A percentile compares a stretch with the other conserved stretches of the same genome.
Evolutionary conservation across 106 monocot species (phyloP).

Genomic region (Posidonia australis): DNA sequence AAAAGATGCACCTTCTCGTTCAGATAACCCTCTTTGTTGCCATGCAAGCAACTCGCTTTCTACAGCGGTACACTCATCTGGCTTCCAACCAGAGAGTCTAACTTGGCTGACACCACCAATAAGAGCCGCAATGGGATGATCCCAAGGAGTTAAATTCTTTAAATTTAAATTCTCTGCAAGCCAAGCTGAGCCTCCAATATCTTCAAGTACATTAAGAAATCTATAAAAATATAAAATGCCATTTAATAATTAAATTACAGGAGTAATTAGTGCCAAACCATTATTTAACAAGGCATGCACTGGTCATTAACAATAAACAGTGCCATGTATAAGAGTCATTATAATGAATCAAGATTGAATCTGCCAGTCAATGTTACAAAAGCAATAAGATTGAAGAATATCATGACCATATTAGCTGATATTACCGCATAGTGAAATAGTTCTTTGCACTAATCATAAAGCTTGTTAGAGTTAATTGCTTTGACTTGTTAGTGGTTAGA

Average conservation of each 20-base stretch:
- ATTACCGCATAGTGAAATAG: too few relatives aligned
- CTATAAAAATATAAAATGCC: constrained; percentile 25
- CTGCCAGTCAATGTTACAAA: too few relatives aligned
- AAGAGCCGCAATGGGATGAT: constrained; percentile 51
- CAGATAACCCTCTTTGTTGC: constrained; percentile 47
- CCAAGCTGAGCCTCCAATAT: constrained; percentile 60
- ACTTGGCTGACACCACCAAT: constrained; percentile 60
- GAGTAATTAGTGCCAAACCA: not conserved
- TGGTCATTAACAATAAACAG: too few relatives aligned
- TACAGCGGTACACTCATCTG: constrained; percentile 70
- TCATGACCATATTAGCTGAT: too few relatives aligned
- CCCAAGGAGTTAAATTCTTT: constrained; percentile 36
- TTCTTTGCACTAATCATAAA: too few relatives aligned
- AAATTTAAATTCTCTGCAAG: constrained; percentile 42
- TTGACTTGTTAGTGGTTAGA: too few relatives aligned
- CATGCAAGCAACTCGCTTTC: constrained; percentile 63
- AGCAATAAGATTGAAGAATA: too few relatives aligned
- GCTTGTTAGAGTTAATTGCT: too few relatives aligned
- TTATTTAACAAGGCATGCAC: too few relatives aligned
- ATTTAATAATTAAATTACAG: not conserved
- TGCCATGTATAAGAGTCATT: too few relatives aligned
- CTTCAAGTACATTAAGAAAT: constrained; percentile 69
- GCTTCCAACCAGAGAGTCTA: constrained; percentile 68
- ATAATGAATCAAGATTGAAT: too few relatives aligned
- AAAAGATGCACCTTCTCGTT: constrained; percentile 52